These are phyloP conservation scores for Fusarium kyushuense DNA, from an alignment of 2,329 filamentous ascomycete genomes.

Conservation along the genomic window DNA sequence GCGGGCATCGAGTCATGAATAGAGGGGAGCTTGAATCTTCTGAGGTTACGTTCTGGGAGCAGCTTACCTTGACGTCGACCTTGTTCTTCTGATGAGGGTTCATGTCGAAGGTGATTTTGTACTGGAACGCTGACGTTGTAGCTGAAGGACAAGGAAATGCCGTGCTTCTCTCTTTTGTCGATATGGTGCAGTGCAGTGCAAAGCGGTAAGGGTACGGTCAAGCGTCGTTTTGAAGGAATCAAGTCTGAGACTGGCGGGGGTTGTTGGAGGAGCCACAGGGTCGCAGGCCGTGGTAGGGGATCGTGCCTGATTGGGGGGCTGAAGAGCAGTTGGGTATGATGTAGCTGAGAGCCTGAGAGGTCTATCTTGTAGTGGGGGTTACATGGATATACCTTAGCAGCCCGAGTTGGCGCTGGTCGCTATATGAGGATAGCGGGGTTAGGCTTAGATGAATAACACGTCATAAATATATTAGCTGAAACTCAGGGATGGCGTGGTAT, in stretches of 20 bases:
- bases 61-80: slow-evolving; percentile 90
- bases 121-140: slow-evolving; percentile 3
- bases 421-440: slow-evolving; percentile 24
- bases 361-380: slow-evolving; percentile 22
- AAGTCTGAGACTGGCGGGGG: slow-evolving; percentile 40
- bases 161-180: slow-evolving; percentile 11
- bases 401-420: not conserved
- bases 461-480: slow-evolving; percentile 25
- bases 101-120: slow-evolving; percentile 65
- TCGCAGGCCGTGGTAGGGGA: slow-evolving; percentile 38
- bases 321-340: slow-evolving; percentile 41
- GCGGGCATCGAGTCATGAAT: slow-evolving; percentile 28
- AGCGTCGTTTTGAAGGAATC: slow-evolving; percentile 41
- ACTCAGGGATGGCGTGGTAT: not conserved
- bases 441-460: slow-evolving; percentile 17
- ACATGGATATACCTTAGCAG: slow-evolving; percentile 14
- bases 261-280: slow-evolving; percentile 43
- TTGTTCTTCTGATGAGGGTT: slow-evolving; percentile 99
- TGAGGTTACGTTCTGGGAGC: slow-evolving; percentile 32
- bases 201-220: slow-evolving; percentile 9
- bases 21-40: slow-evolving; percentile 27
- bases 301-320: slow-evolving; percentile 47
- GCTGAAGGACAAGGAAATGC: slow-evolving; percentile 5
- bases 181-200: slow-evolving; percentile 1
- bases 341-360: slow-evolving; percentile 38